A percentile compares a stretch with the other conserved stretches of the same genome.
phyloP scores from a whole-genome alignment of 2,329 filamentous ascomycete genomes.

The Aspergillus sp. region DNA sequence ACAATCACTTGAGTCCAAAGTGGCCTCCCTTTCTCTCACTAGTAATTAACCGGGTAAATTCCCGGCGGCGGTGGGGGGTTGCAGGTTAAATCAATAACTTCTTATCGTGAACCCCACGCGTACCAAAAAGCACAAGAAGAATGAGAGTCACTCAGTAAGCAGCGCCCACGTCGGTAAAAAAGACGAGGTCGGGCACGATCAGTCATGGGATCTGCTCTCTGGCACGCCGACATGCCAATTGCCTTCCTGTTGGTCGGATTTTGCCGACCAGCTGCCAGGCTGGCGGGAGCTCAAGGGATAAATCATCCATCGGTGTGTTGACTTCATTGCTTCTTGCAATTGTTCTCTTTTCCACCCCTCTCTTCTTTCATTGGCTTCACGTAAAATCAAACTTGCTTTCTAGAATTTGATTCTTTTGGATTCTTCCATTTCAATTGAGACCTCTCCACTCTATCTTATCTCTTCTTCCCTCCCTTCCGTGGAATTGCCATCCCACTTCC shows the following conservation, averaged over 20 bases:
- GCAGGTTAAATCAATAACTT: conserved; percentile 11
- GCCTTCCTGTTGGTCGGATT: conserved; percentile 2
- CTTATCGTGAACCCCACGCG: not conserved
- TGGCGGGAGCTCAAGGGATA: conserved; percentile 2
- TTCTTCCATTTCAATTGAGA: not conserved
- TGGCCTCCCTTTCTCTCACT: not conserved
- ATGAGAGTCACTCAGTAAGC: not conserved
- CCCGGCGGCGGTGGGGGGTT: conserved; percentile 18
- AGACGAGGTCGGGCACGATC: not conserved
- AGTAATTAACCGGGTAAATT: conserved; percentile 27
- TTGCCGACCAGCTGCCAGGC: conserved; percentile 1
- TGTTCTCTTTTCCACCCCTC: not conserved
- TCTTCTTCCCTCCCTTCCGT: not conserved
- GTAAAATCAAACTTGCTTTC: not conserved
- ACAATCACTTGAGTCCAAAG: not conserved
- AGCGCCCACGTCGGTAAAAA: not conserved
- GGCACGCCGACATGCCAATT: not conserved
- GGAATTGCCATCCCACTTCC: not conserved
- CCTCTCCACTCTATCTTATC: not conserved
- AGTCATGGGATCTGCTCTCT: not conserved
- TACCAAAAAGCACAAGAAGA: not conserved
- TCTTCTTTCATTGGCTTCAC: not conserved
- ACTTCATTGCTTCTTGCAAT: not conserved
- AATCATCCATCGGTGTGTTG: not conserved
- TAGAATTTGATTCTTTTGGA: not conserved